Base-by-base conservation (phyloP, 2,329 filamentous ascomycete species). In the Scytalidium lignicola region DNA sequence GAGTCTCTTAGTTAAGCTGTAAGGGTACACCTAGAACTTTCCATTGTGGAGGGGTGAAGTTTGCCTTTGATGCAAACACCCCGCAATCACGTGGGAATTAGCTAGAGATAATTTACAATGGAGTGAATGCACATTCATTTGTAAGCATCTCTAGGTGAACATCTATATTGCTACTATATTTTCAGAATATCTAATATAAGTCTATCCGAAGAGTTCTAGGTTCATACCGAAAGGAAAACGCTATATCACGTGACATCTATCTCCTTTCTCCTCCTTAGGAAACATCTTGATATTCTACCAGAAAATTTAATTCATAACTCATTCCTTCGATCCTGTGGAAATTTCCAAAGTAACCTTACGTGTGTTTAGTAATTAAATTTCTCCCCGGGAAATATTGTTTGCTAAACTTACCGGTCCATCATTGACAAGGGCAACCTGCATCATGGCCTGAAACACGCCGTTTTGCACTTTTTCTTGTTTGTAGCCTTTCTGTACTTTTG, bases 401-500 rank as follows among this genome's bases (percentile, higher is more conserved):
- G 37, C 12, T 43, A 12, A n/a, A 60, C 72, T 60, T 65, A 86
- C 83, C 47, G 83, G 83, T 1, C 83, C 83, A 58, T 97, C 92
- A 58, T 97, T 97, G 44, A 96, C 83, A 23, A 96, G 70, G 44
- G 88, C 86, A 51, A 99, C 92, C 63, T 97, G 86, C 93, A 99
- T 99, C 91, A 95, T 96, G 44, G 93, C 93, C 64, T 96, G 92
- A 67, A 99, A 99, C 23, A 92, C 83, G n/a, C 95, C 93, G 65
- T 99, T 86, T 65, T 96, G 90, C 51, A 99, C 91, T 55, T 78
- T 84, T 8, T 90, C 87, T 6, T 79, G 68, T 4, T 73, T 67
- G 66, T 97, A 95, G 2, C 82, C 76, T 47, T 83, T 75, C 59
- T 83, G 79, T 40, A 97, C 82, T 59, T 86, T 88, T 45, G 79